Base-by-base conservation (phyloP, 2,329 filamentous ascomycete species). In the Ascocoryne sarcoides region DNA sequence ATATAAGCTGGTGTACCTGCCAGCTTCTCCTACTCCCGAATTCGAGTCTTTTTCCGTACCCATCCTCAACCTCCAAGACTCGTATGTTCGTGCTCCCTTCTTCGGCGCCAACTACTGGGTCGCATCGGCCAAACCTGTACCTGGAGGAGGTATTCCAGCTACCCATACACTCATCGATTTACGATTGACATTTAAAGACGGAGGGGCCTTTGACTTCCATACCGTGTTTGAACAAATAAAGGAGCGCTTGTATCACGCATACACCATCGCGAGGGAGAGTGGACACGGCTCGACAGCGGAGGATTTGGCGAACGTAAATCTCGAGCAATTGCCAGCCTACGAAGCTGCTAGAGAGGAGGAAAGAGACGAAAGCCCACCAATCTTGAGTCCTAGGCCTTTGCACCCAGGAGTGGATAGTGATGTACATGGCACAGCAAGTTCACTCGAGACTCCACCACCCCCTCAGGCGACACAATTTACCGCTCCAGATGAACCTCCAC, bases 41-140 rank as follows among this genome's bases (percentile, higher is more conserved):
- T 60, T 95, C 58, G 80, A 90, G 60, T 95, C 88, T 36, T 95
- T 96, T 64, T 87, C 87, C 31, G 80, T 83, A 0, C 89, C 89
- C 30, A 83, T 95, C 45, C 74, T 95, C 48, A 89, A 90, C 59
- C 75, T 94, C 32, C 77, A 85, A 62, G 90, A 96, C 62, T 84
- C 84, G 5, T 85, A 84, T 56, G 84, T 93, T 45, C 79, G 82
- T 21, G 85, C 89, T 2, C 89, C 90, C 23, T 94, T 89, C 70
- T 94, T 95, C 61, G 89, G 90, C 15, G 82, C 87, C 4, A 95
- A 94, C 69, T 82, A 84, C 50, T 96, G 89, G 89, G 79, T 79
- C 41, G 83, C 84, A 17, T 67, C 82, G 32, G 78, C 93, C 43
- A 82, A 83, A 53, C 87, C 90, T 2, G 85, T 94, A 17, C 67